phyloP scores from a whole-genome alignment of 202 grass and related monocot genomes.

The Brachypodium distachyon region DNA sequence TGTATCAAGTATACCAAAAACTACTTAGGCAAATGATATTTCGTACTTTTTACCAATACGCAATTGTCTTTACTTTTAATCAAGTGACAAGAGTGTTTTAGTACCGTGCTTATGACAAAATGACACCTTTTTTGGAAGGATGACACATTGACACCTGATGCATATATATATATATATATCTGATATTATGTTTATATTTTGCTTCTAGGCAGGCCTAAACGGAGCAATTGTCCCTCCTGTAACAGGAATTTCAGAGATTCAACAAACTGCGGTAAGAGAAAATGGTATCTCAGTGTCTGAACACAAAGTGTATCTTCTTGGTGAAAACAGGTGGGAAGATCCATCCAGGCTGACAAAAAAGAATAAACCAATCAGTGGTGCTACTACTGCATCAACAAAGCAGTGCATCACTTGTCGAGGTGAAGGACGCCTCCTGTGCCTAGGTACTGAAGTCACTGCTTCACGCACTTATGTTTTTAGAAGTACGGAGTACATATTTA shows the following conservation, averaged over 20 bases:
- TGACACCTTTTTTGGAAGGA: too few relatives aligned
- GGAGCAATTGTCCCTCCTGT: conserved; percentile 46
- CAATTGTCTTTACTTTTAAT: background rate
- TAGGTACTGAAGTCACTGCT: conserved; percentile 37
- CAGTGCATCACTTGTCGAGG: conserved; percentile 72
- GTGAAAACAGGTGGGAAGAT: conserved; percentile 98
- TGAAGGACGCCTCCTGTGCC: conserved; percentile 71
- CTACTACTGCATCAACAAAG: conserved; percentile 9
- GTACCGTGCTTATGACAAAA: background rate
- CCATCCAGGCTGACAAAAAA: conserved; percentile 49
- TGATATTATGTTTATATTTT: background rate
- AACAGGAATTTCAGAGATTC: conserved; percentile 45
- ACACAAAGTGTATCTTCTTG: conserved; percentile 75
- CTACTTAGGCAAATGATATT: background rate
- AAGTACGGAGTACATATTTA: background rate
- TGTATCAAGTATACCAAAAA: background rate
- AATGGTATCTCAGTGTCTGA: conserved; percentile 34
- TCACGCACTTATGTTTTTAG: background rate
- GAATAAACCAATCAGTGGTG: conserved; percentile 28
- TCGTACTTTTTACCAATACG: background rate
- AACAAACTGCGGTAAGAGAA: conserved; percentile 41
- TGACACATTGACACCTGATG: background rate
- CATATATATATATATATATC: background rate
- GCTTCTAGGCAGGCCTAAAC: conserved; percentile 46
- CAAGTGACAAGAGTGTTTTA: background rate